Evolutionary conservation across 192 early-diverging fungal genomes (phyloP).

Genomic region (Polychytrium aggregatum): DNA sequence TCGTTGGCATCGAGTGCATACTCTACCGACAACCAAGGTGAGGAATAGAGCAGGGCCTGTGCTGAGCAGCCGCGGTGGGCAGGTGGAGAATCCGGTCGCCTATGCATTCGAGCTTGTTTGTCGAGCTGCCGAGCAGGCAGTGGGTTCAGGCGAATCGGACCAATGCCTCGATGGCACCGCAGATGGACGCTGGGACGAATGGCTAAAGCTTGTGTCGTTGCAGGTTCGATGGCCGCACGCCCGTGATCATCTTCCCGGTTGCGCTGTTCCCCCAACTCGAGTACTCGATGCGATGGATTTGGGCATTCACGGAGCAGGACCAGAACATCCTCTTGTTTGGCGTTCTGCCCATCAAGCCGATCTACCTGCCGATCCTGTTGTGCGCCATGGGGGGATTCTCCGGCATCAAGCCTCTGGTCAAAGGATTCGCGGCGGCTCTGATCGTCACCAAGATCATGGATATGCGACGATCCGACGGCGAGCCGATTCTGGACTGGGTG

Average conservation of each 20-base stretch:
- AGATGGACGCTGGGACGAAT: too few species aligned
- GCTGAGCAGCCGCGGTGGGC: too few species aligned
- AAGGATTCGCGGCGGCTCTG: slow-evolving; percentile 20
- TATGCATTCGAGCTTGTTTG: too few species aligned
- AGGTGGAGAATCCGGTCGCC: too few species aligned
- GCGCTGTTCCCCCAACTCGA: slow-evolving; percentile 22
- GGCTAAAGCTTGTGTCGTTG: too few species aligned
- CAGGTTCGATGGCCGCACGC: neutral
- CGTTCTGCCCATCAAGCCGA: slow-evolving; percentile 18
- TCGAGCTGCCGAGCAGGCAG: too few species aligned
- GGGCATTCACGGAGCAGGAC: slow-evolving; percentile 17
- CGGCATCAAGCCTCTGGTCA: slow-evolving; percentile 14
- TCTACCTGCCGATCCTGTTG: slow-evolving; percentile 22
- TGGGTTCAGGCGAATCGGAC: too few species aligned
- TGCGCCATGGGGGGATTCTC: slow-evolving; percentile 20
- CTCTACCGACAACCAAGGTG: slow-evolving; percentile 6
- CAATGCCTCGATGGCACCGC: too few species aligned
- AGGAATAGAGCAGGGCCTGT: too few species aligned
- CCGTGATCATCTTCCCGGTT: slow-evolving; percentile 20
- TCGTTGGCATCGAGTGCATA: slow-evolving; percentile 15
- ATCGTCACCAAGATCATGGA: slow-evolving; percentile 19
- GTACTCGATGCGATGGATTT: slow-evolving; percentile 23
- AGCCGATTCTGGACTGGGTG: slow-evolving; percentile 13
- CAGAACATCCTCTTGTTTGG: slow-evolving; percentile 13
- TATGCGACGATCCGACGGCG: slow-evolving; percentile 11